These are phyloP conservation scores for Umbelopsis ramanniana DNA, from an alignment of 192 early-diverging fungal species.

Conservation along the genomic window DNA sequence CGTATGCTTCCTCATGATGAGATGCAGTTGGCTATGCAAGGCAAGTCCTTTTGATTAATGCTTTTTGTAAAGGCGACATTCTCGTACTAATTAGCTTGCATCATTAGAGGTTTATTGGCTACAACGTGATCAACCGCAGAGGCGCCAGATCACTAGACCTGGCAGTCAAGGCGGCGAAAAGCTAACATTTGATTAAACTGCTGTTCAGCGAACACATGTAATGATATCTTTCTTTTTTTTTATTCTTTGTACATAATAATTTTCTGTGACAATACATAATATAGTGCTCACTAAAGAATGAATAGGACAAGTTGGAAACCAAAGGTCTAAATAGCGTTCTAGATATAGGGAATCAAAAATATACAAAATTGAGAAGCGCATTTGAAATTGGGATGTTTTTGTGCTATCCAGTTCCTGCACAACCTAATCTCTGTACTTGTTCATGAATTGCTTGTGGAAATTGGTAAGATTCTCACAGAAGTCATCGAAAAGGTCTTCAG, in stretches of 20 bases:
- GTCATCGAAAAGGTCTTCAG: conserved; percentile 86
- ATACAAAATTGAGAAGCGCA: not conserved
- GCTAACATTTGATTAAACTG: not conserved
- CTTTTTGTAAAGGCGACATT: not conserved
- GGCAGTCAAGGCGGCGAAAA: conserved; percentile 16
- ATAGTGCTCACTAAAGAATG: not conserved
- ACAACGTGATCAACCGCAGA: not conserved
- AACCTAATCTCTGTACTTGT: conserved; percentile 58
- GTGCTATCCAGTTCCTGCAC: not conserved
- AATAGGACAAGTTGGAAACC: not conserved
- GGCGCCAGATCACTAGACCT: not conserved
- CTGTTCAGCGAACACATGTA: not conserved
- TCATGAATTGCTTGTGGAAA: conserved; percentile 83
- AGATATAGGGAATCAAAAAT: not conserved
- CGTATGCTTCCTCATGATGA: conserved; percentile 11
- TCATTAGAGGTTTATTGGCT: conserved; percentile 3
- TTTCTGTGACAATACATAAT: not conserved
- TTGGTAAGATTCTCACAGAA: conserved; percentile 76
- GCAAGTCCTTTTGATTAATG: not conserved
- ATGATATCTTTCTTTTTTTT: not conserved
- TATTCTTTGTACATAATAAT: not conserved
- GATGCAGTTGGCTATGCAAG: not conserved
- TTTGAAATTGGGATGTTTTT: not conserved
- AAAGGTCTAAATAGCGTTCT: not conserved
- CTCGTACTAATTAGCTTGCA: not conserved